phyloP scores from a whole-genome alignment of 1,284 basidiomycete genomes.

The Meripilus lineatus region DNA sequence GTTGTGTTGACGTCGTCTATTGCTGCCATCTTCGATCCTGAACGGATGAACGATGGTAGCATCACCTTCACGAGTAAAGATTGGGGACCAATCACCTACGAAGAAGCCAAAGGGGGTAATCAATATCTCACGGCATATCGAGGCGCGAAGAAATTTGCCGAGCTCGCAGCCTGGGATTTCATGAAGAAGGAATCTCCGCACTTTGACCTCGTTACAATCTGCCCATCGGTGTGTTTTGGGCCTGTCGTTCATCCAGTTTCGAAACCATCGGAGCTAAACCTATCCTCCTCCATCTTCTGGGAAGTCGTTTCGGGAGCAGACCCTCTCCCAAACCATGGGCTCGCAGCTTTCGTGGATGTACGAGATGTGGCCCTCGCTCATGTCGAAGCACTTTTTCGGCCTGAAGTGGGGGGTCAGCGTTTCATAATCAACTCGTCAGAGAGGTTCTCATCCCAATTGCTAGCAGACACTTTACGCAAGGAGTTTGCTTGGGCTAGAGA shows the following conservation, averaged over 20 bases:
- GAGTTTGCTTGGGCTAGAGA: slow-evolving; percentile 13
- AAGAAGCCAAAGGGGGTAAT: neutral
- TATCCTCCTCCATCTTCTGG: slow-evolving; percentile 7
- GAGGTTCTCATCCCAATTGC: slow-evolving; percentile 5
- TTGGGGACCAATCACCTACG: slow-evolving; percentile 12
- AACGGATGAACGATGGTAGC: neutral
- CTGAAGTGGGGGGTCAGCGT: slow-evolving; percentile 56
- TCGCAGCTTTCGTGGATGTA: slow-evolving; percentile 37
- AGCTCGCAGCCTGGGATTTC: slow-evolving; percentile 17
- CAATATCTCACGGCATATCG: no score
- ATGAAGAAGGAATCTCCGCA: slow-evolving; percentile 16
- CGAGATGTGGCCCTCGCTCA: slow-evolving; percentile 60
- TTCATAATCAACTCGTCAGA: slow-evolving; percentile 37
- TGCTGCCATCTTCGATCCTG: slow-evolving; percentile 42
- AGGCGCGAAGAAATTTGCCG: slow-evolving; percentile 8
- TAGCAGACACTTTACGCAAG: slow-evolving; percentile 9
- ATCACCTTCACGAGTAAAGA: slow-evolving; percentile 7
- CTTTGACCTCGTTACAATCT: slow-evolving; percentile 17
- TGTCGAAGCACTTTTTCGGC: slow-evolving; percentile 44
- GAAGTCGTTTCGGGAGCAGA: slow-evolving; percentile 3
- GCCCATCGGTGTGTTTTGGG: slow-evolving; percentile 13
- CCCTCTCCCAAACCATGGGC: slow-evolving; percentile 8
- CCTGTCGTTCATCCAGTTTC: slow-evolving; percentile 14
- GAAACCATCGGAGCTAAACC: slow-evolving; percentile 10
- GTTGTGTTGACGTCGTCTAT: slow-evolving; percentile 62